phyloP scores from a whole-genome alignment of 495 filamentous ascomycete genomes.

The Thozetella sp. region DNA sequence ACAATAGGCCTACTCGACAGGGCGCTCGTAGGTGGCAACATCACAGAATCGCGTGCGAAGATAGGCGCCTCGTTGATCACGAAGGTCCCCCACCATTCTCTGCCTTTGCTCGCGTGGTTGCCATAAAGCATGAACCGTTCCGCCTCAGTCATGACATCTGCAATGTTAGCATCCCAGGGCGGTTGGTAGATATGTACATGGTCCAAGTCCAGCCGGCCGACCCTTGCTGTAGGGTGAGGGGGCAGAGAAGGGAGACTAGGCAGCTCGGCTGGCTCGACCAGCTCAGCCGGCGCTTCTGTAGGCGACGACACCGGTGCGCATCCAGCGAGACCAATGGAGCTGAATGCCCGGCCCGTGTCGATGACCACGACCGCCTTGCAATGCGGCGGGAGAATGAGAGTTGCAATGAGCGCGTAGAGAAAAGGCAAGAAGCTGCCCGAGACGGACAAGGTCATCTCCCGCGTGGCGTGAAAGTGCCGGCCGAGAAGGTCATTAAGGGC shows the following conservation, averaged over 20 bases:
- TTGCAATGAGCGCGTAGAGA: conserved; percentile 64
- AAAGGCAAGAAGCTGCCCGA: conserved; percentile 63
- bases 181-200: conserved; percentile 45
- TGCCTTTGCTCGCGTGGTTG: conserved; percentile 35
- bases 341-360: conserved; percentile 71
- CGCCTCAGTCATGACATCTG: conserved; percentile 24
- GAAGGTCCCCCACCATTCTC: conserved; percentile 52
- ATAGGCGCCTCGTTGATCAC: conserved; percentile 36
- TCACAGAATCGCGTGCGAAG: conserved; percentile 23
- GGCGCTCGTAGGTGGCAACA: conserved; percentile 43
- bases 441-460: conserved; percentile 37
- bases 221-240: neutral
- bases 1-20: conserved; percentile 25
- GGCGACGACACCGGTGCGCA: conserved; percentile 22
- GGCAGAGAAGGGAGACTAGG: neutral
- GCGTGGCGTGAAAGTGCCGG: conserved; percentile 33
- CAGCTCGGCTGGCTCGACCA: neutral
- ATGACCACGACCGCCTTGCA: conserved; percentile 66
- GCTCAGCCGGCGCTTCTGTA: neutral
- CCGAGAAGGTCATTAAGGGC: conserved; percentile 38
- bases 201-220: conserved; percentile 22
- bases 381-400: conserved; percentile 56
- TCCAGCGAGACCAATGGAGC: conserved; percentile 52
- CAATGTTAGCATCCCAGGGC: conserved; percentile 16
- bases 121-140: conserved; percentile 52